Conservation (phyloP, 768 basidiomycete species). For the Tremella mesenterica region DNA sequence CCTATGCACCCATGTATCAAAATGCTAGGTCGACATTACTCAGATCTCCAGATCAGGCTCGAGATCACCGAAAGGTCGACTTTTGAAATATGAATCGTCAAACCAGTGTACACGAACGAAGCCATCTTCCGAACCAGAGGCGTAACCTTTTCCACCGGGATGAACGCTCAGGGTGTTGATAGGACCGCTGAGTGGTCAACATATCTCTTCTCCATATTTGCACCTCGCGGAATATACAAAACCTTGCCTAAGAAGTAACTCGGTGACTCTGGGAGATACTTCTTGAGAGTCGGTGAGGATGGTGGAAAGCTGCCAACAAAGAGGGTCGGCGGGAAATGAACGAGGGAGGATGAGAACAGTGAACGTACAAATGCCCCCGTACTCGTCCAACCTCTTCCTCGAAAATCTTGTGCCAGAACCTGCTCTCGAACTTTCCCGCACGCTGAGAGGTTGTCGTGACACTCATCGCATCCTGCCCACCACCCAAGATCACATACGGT, state of each 20-base stretch:
- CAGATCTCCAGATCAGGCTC: slow-evolving; percentile 57
- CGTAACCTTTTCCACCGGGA: slow-evolving; percentile 76
- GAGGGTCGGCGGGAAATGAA: no score
- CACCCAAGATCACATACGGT: slow-evolving; percentile 74
- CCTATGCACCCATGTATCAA: neutral
- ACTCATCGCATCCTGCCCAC: slow-evolving; percentile 95
- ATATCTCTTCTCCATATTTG: neutral
- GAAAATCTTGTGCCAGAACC: slow-evolving; percentile 95
- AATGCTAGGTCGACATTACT: neutral
- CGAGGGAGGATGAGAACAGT: neutral
- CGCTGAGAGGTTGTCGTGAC: slow-evolving; percentile 90
- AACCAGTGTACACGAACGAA: slow-evolving; percentile 55
- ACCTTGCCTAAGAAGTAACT: neutral
- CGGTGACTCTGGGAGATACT: neutral
- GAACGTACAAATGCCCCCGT: slow-evolving; percentile 92
- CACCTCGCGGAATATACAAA: neutral
- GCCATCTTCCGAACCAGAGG: slow-evolving; percentile 94
- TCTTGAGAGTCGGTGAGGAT: no score
- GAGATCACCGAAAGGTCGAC: slow-evolving; percentile 82
- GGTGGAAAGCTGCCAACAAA: no score
- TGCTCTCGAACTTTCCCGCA: slow-evolving; percentile 94
- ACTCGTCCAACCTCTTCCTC: slow-evolving; percentile 96
- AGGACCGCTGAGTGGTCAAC: slow-evolving; percentile 25
- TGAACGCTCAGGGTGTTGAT: slow-evolving; percentile 74
- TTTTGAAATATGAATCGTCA: slow-evolving; percentile 87